Evolutionary conservation across 305 asterid species (phyloP).

Genomic region (Fraxinus ornus): DNA sequence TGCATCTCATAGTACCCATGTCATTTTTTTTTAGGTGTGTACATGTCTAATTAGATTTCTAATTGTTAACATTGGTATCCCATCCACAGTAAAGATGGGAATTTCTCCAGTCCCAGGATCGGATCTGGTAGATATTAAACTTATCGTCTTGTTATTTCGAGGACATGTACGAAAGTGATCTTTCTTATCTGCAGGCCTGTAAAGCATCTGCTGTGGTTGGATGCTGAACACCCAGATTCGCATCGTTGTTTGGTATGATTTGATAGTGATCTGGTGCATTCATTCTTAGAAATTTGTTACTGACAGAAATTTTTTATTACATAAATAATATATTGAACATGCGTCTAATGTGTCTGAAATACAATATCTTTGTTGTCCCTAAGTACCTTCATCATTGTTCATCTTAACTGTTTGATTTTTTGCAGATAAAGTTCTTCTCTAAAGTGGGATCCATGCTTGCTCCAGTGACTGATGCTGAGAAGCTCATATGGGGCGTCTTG

Average conservation of each 20-base stretch:
- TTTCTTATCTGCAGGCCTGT: constrained; percentile 62
- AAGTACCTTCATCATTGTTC: too few relatives aligned
- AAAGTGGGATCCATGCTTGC: too few relatives aligned
- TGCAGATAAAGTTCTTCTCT: too few relatives aligned
- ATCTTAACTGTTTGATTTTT: too few relatives aligned
- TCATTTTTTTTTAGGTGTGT: not conserved
- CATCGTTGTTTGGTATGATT: constrained; percentile 88
- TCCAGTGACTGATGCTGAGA: too few relatives aligned
- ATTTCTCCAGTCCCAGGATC: not conserved
- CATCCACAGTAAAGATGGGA: too few relatives aligned
- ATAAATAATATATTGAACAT: too few relatives aligned
- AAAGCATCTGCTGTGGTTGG: constrained; percentile 78
- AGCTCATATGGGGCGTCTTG: too few relatives aligned
- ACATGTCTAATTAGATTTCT: constrained; percentile 1
- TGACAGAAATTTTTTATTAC: too few relatives aligned
- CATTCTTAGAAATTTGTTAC: not conserved
- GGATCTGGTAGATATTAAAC: not conserved
- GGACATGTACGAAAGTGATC: constrained; percentile 21
- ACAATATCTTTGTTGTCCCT: too few relatives aligned
- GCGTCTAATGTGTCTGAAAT: too few relatives aligned
- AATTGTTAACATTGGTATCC: constrained; percentile 6
- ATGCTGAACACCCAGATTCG: constrained; percentile 75
- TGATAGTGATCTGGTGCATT: constrained; percentile 10
- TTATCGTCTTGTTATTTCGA: constrained; percentile 11
- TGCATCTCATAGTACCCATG: not conserved